These are phyloP conservation scores for Cylindrotheca closterium DNA, from an alignment of 108 stramenopile species.

Conservation along the genomic window DNA sequence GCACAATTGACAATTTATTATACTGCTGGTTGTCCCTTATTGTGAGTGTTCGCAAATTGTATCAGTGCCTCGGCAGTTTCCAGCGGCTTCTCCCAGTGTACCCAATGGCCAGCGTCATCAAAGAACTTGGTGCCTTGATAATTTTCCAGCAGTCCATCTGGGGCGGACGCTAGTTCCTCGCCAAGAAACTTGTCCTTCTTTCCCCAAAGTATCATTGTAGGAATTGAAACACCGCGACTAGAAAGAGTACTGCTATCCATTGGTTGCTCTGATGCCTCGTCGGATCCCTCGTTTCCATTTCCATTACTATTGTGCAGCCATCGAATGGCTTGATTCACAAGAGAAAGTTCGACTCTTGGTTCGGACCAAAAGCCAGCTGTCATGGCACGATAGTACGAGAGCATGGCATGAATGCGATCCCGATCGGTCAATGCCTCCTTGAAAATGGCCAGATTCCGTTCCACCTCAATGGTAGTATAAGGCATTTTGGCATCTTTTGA, in stretches of 20 bases:
- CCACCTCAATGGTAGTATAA: too few species aligned
- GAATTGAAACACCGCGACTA: too few species aligned
- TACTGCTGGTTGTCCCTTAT: too few species aligned
- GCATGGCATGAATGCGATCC: neutral
- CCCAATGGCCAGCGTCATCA: neutral
- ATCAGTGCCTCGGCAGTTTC: neutral
- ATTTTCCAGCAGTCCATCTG: neutral
- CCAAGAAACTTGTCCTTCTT: neutral
- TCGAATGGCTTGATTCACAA: neutral
- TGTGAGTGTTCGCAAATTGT: neutral
- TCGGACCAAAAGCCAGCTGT: neutral
- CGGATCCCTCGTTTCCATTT: neutral
- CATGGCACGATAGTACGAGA: neutral
- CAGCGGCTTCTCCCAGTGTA: neutral
- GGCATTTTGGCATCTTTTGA: too few species aligned
- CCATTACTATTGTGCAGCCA: too few species aligned
- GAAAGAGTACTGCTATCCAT: too few species aligned
- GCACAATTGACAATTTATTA: too few species aligned
- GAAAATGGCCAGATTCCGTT: neutral
- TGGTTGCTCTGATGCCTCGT: neutral
- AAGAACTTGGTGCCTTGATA: neutral
- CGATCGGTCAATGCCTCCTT: neutral
- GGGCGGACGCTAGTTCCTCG: neutral
- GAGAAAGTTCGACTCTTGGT: neutral
- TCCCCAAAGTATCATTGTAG: neutral